Evolutionary conservation across 176 grass and related monocot species (phyloP).

Genomic region (Areca catechu): DNA sequence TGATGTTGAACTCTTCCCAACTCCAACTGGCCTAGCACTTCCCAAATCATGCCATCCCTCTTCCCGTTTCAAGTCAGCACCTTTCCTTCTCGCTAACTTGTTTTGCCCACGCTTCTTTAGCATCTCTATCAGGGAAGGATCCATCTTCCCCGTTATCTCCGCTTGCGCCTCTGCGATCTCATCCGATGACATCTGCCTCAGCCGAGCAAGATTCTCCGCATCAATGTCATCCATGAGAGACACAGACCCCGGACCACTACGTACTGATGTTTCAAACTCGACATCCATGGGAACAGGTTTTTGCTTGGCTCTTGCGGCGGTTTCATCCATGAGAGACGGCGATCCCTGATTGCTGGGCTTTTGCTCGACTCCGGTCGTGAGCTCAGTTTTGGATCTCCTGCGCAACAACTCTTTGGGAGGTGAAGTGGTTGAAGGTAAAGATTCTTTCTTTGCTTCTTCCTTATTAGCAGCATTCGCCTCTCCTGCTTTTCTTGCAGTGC

Average conservation of each 20-base stretch:
- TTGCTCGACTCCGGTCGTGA: too few species aligned
- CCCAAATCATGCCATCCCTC: slow-evolving; percentile 13
- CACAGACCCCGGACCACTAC: not conserved
- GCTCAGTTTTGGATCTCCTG: too few species aligned
- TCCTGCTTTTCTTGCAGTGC: slow-evolving; percentile 13
- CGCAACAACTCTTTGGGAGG: too few species aligned
- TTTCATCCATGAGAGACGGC: not conserved
- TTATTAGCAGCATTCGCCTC: slow-evolving; percentile 12
- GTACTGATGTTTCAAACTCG: not conserved
- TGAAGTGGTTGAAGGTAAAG: slow-evolving; percentile 5
- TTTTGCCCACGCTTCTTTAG: slow-evolving; percentile 42
- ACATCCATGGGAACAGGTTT: slow-evolving; percentile 8
- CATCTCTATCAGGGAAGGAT: slow-evolving; percentile 58
- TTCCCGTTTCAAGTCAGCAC: slow-evolving; percentile 16
- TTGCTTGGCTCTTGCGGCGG: not conserved
- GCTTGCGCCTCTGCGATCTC: slow-evolving; percentile 73
- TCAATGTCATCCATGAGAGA: slow-evolving; percentile 55
- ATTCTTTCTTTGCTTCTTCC: not conserved
- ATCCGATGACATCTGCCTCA: slow-evolving; percentile 67
- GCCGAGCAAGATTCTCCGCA: slow-evolving; percentile 51
- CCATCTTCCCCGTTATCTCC: slow-evolving; percentile 77
- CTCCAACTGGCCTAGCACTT: slow-evolving; percentile 2
- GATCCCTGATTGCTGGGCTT: not conserved
- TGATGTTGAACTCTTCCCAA: slow-evolving; percentile 18
- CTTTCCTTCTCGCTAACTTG: slow-evolving; percentile 29